A percentile compares a stretch with the other conserved stretches of the same genome.
Evolutionary conservation across 2,329 filamentous ascomycete species (phyloP).

Genomic region (Fusarium annulatum): DNA sequence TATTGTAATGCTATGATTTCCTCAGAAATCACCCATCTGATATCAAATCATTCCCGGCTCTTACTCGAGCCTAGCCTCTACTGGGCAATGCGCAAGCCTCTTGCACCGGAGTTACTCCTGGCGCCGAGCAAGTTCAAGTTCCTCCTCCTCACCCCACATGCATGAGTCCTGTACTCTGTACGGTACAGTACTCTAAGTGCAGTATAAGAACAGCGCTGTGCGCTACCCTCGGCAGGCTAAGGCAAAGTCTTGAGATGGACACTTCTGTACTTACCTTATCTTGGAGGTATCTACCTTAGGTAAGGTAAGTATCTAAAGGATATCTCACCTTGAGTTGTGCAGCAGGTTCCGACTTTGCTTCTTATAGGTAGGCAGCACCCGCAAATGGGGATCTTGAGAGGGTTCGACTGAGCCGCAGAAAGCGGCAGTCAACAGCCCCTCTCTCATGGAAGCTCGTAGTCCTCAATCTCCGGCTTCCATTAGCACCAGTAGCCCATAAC

Average conservation of each 20-base stretch:
- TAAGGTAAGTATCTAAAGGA: not conserved
- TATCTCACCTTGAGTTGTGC: not conserved
- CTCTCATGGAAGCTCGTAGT: not conserved
- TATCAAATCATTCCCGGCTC: not conserved
- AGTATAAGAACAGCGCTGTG: not conserved
- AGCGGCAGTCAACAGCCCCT: constrained; percentile 13
- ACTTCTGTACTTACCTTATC: not conserved
- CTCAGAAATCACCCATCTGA: not conserved
- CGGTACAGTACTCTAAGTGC: not conserved
- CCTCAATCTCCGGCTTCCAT: not conserved
- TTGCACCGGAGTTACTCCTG: constrained; percentile 18
- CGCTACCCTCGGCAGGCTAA: constrained; percentile 7
- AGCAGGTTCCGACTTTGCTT: not conserved
- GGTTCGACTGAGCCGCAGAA: constrained; percentile 14
- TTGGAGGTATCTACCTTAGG: not conserved
- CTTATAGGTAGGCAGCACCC: not conserved
- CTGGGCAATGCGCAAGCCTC: not conserved
- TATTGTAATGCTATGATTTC: not conserved
- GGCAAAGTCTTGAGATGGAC: not conserved
- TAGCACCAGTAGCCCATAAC: not conserved
- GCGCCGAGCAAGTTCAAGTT: not conserved
- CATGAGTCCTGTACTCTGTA: not conserved
- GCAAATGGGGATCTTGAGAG: constrained; percentile 15
- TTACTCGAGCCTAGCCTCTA: not conserved
- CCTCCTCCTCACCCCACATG: constrained; percentile 9